These are phyloP conservation scores for Rhodotorula sp. DNA, from an alignment of 1,284 basidiomycete genomes.

Conservation along the genomic window DNA sequence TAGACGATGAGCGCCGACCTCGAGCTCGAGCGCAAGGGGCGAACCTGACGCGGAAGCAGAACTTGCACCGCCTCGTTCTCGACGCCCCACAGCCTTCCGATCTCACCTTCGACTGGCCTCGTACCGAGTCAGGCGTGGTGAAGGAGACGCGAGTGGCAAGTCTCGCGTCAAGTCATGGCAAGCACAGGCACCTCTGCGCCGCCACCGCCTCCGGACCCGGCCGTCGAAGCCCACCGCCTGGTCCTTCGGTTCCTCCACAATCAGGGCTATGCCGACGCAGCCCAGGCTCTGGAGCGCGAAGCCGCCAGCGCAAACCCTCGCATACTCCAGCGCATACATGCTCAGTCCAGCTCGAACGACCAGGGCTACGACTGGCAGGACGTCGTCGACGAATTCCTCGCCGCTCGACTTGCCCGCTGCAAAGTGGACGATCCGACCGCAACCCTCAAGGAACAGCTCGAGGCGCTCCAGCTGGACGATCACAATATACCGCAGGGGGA, in stretches of 20 bases:
- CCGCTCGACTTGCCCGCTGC: slow-evolving; percentile 9
- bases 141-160: no score
- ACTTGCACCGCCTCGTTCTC: no score
- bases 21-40: neutral
- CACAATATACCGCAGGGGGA: neutral
- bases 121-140: neutral
- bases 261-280: slow-evolving; percentile 18
- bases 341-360: slow-evolving; percentile 7
- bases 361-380: slow-evolving; percentile 20
- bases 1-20: no score
- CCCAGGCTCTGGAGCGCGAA: slow-evolving; percentile 28
- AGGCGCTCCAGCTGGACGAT: slow-evolving; percentile 1
- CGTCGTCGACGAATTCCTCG: slow-evolving; percentile 33
- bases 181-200: neutral
- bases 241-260: slow-evolving; percentile 27
- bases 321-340: slow-evolving; percentile 3
- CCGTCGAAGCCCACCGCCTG: slow-evolving; percentile 18
- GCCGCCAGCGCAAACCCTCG: slow-evolving; percentile 1
- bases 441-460: slow-evolving; percentile 15
- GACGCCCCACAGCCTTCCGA: neutral
- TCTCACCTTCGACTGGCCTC: neutral
- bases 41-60: no score
- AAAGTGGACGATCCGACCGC: slow-evolving; percentile 13
- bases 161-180: neutral
- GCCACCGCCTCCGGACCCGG: neutral